These are phyloP conservation scores for Cystofilobasidium capitatum DNA, from an alignment of 768 basidiomycete species.

Conservation along the genomic window DNA sequence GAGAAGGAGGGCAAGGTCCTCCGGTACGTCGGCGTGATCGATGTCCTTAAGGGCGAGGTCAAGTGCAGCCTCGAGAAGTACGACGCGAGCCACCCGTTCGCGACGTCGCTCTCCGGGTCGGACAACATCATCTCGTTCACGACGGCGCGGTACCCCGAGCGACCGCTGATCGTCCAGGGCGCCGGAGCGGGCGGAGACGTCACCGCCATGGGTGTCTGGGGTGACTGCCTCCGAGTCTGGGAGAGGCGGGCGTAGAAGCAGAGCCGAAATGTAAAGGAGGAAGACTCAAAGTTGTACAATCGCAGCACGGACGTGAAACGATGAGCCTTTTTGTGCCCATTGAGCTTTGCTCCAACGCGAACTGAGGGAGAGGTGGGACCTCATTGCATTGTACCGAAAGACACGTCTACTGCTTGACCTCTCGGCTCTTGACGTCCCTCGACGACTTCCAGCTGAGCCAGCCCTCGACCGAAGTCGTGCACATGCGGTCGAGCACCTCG, in stretches of 20 bases:
- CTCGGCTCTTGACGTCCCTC: background rate
- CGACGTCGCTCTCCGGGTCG: conserved; percentile 86
- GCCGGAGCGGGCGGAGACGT: conserved; percentile 96
- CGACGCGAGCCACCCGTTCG: conserved; percentile 79
- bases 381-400: no score
- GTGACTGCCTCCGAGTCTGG: conserved; percentile 19
- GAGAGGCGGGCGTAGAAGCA: conserved; percentile 13
- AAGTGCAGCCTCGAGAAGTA: conserved; percentile 90
- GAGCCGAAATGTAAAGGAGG: no score
- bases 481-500: conserved; percentile 7
- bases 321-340: no score
- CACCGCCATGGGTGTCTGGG: conserved; percentile 92
- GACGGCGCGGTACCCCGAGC: conserved; percentile 75
- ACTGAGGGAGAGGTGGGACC: no score
- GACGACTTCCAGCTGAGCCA: conserved; percentile 6
- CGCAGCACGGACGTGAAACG: no score
- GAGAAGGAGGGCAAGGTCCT: conserved; percentile 71
- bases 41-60: conserved; percentile 59
- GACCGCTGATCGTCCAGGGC: conserved; percentile 88
- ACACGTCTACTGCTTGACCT: no score
- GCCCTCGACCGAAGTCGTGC: background rate
- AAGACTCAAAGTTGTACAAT: no score
- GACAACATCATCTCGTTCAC: conserved; percentile 99
- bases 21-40: conserved; percentile 88
- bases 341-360: no score